These are phyloP conservation scores for Suillus brevipes DNA, from an alignment of 768 basidiomycete species.

Conservation along the genomic window DNA sequence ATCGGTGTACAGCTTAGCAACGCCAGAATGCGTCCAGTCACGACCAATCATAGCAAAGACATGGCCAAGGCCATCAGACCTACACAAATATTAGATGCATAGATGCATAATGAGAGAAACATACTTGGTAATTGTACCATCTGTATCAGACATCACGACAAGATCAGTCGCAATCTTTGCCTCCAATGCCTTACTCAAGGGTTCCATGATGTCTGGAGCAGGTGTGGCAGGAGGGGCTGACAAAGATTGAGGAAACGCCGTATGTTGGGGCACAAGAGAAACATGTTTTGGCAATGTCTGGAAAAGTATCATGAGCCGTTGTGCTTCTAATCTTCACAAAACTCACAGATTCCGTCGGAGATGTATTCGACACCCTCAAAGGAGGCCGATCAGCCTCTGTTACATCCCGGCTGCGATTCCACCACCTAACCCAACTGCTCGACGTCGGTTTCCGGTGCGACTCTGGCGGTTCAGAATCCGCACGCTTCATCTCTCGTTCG, in stretches of 20 bases:
- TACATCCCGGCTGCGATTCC: constrained; percentile 61
- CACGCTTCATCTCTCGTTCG: constrained; percentile 34
- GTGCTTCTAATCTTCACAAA: background rate
- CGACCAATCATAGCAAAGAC: constrained; percentile 97
- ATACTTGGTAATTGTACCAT: constrained; percentile 98
- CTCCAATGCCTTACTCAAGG: constrained; percentile 20
- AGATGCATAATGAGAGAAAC: constrained; percentile 21
- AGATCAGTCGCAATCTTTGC: constrained; percentile 53
- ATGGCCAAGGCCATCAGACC: constrained; percentile 94
- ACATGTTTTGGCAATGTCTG: constrained; percentile 16
- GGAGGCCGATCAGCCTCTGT: constrained; percentile 20
- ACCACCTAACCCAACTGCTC: constrained; percentile 85
- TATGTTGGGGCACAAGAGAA: background rate
- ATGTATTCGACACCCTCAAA: constrained; percentile 25
- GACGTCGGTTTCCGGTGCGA: constrained; percentile 47
- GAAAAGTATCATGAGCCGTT: constrained; percentile 8
- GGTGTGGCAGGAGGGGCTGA: constrained; percentile 51
- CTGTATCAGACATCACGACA: constrained; percentile 95
- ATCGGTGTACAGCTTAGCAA: constrained; percentile 96
- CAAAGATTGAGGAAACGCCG: constrained; percentile 30
- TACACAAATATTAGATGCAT: constrained; percentile 29
- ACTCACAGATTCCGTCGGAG: constrained; percentile 27
- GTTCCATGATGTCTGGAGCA: constrained; percentile 28
- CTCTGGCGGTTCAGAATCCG: constrained; percentile 39
- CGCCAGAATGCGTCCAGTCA: constrained; percentile 97